Evolutionary conservation across 768 basidiomycete species (phyloP).

Genomic region (Epithele typhae): DNA sequence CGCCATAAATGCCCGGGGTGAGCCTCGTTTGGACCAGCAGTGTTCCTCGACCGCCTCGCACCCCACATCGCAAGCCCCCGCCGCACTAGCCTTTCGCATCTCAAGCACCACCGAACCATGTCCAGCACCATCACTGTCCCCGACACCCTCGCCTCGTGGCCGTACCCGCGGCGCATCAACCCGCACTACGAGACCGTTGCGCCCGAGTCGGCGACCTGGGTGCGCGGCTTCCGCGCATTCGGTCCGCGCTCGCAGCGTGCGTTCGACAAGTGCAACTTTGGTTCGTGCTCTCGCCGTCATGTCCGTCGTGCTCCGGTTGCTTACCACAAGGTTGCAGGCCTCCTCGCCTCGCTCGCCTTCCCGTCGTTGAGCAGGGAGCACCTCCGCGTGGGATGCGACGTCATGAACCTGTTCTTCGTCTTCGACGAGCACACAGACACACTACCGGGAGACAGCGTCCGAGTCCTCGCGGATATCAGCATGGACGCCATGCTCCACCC

Average conservation of each 20-base stretch:
- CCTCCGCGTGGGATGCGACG: conserved; percentile 14
- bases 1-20: too few relatives aligned
- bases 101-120: too few relatives aligned
- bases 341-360: too few relatives aligned
- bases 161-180: conserved; percentile 26
- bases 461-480: conserved; percentile 16
- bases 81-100: too few relatives aligned
- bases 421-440: conserved; percentile 25
- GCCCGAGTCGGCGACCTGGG: conserved; percentile 25
- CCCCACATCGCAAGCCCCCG: too few relatives aligned
- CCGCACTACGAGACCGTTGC: conserved; percentile 23
- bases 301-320: too few relatives aligned
- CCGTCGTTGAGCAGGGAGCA: conserved; percentile 1
- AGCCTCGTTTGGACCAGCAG: too few relatives aligned
- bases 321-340: conserved; percentile 2
- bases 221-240: conserved; percentile 24
- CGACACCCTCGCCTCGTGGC: conserved; percentile 26
- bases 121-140: conserved; percentile 20
- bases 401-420: conserved; percentile 27
- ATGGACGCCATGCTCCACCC: conserved; percentile 24
- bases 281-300: conserved; percentile 7
- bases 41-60: too few relatives aligned
- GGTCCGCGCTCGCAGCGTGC: conserved; percentile 19
- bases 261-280: conserved; percentile 25
- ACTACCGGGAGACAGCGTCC: conserved; percentile 1